Evolutionary conservation across 352 stramenopile species (phyloP), one percentile per base, ranked within the genome.

Genomic region (Globisporangium radiosum): DNA sequence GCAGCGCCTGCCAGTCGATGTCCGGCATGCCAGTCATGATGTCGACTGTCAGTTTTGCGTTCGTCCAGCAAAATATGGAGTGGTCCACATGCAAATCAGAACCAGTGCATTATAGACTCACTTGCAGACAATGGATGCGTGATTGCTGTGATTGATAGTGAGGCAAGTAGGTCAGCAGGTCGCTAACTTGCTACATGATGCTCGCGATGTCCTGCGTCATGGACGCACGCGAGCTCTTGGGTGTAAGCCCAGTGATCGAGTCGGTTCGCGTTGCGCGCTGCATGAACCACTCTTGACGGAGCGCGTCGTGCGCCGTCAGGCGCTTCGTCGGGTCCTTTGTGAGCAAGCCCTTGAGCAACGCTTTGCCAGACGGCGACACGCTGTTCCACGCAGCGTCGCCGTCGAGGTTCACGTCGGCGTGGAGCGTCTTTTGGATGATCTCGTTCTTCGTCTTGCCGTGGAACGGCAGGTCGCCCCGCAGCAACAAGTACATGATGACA

Each of bases 401-500:
- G 36, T 92, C 84, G 2, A 95, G 80, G 42, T 93, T 88, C 5
- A 96, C 70, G 53, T 95, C 78, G 10, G 74, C 84, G 13, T 96
- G 79, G 10, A 97, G 64, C 1, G 88, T 98, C 56, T 94, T 93
- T 58, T 97, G 84, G 50, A 97, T 96, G 50, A 98, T 94, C 48
- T 97, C 90, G 36, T 90, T 86, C 61, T 97, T 94, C 51, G 76
- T 83, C 51, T 96, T 94, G 40, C 85, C 88, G 54, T 97, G 89
- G 70, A 97, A 98, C 1, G 93, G 93, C 52, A 97, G 76, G 11
- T 91, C 73, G 5, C 90, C 90, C 33, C 88, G 77, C 40, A 97
- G 65, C 14, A 98, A 63, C 36, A 98, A 64, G 63, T 92, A 98
- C 80, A 98, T 88, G 57, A 98, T 97, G 13, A 97, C 91, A 15